A percentile compares a stretch with the other conserved stretches of the same genome.
Conservation (phyloP, 2,329 filamentous ascomycete genomes). For the Cordyceps cateniannulata region DNA sequence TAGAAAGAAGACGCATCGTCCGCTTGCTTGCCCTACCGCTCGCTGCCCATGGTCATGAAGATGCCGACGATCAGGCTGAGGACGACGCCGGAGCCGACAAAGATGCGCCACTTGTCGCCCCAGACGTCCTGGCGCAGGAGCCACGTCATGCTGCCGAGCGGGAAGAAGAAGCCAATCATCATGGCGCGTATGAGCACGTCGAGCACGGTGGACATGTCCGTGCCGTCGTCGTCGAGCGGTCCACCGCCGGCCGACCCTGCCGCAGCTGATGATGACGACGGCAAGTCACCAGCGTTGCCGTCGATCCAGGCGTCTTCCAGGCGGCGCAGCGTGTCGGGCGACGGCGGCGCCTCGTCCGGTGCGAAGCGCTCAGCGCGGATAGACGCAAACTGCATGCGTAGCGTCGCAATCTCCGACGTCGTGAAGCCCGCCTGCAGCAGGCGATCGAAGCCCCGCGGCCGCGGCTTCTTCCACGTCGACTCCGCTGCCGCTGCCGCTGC, state of each 20-base stretch:
- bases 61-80: slow-evolving; percentile 73
- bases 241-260: slow-evolving; percentile 19
- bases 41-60: slow-evolving; percentile 43
- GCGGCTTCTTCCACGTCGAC: slow-evolving; percentile 24
- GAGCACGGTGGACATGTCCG: slow-evolving; percentile 49
- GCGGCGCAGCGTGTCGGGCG: slow-evolving; percentile 63
- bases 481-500: slow-evolving; percentile 38
- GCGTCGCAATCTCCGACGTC: slow-evolving; percentile 69
- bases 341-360: slow-evolving; percentile 75
- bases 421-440: slow-evolving; percentile 78
- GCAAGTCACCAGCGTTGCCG: slow-evolving; percentile 43
- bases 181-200: slow-evolving; percentile 87
- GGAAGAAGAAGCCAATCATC: slow-evolving; percentile 92
- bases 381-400: slow-evolving; percentile 82
- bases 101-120: slow-evolving; percentile 75
- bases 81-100: slow-evolving; percentile 77
- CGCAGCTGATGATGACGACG: slow-evolving; percentile 21
- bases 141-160: slow-evolving; percentile 80
- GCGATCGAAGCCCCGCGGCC: slow-evolving; percentile 74
- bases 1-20: no score
- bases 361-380: slow-evolving; percentile 78
- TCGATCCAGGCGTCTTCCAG: slow-evolving; percentile 94
- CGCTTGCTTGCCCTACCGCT: slow-evolving; percentile 15
- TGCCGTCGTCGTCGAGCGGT: slow-evolving; percentile 39
- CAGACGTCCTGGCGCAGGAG: slow-evolving; percentile 80